phyloP scores from a whole-genome alignment of 148 eudicot species.

The Chenopodium berlandieri region DNA sequence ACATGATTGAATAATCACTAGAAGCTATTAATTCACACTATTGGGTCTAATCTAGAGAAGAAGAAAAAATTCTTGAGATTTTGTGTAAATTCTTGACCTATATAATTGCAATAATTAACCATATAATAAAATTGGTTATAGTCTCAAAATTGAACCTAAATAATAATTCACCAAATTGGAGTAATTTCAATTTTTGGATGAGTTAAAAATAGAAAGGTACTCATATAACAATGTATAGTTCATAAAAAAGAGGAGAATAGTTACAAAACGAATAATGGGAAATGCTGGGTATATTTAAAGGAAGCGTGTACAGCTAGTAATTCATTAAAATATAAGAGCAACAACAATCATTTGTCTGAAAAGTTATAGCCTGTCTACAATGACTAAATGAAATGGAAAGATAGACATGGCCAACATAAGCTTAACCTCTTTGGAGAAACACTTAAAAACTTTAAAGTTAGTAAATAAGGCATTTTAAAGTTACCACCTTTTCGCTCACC shows the following conservation, averaged over 20 bases:
- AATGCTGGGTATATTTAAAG: background rate
- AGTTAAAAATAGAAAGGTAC: too few species aligned
- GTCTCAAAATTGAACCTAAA: too few species aligned
- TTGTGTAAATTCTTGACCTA: too few species aligned
- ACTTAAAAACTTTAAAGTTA: slow-evolving; percentile 7
- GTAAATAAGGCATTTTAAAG: background rate
- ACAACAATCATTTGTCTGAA: slow-evolving; percentile 33
- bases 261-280: background rate
- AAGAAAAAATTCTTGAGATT: background rate
- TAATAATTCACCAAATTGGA: too few species aligned
- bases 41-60: background rate
- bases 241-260: background rate
- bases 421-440: background rate
- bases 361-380: slow-evolving; percentile 32
- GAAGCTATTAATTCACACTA: background rate
- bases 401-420: slow-evolving; percentile 7
- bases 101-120: too few species aligned
- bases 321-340: slow-evolving; percentile 23
- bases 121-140: too few species aligned
- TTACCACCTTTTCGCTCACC: slow-evolving; percentile 10
- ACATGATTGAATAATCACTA: background rate
- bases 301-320: slow-evolving; percentile 32
- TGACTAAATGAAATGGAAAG: slow-evolving; percentile 7
- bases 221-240: background rate
- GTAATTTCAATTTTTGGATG: too few species aligned